phyloP scores from a whole-genome alignment of 768 basidiomycete species.

The Termitomyces sp. region DNA sequence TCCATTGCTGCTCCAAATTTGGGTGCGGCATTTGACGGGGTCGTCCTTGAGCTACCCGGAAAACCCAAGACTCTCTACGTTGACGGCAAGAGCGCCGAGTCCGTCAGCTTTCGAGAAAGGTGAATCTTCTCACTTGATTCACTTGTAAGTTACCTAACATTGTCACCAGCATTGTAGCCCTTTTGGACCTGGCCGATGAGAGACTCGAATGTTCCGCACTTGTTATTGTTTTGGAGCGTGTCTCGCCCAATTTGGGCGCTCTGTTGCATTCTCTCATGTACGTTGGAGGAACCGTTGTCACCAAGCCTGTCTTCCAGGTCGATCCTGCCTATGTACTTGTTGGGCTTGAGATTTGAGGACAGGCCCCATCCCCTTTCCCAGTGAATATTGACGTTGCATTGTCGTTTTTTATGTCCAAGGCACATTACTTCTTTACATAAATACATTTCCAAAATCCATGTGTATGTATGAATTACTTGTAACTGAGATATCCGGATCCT shows the following conservation, averaged over 20 bases:
- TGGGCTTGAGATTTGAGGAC: constrained; percentile 71
- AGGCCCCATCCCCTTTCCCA: neutral
- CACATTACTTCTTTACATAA: neutral
- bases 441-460: neutral
- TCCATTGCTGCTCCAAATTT: constrained; percentile 68
- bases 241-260: constrained; percentile 66
- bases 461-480: neutral
- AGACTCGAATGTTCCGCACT: constrained; percentile 74
- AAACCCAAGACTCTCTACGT: constrained; percentile 79
- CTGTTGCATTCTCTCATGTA: constrained; percentile 91
- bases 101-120: constrained; percentile 84
- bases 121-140: constrained; percentile 27
- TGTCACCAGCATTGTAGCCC: constrained; percentile 70
- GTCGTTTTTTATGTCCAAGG: neutral
- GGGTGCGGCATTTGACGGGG: constrained; percentile 71
- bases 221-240: constrained; percentile 76
- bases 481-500: neutral
- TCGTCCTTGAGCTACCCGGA: constrained; percentile 73
- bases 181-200: constrained; percentile 88
- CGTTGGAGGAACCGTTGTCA: constrained; percentile 84
- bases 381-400: neutral
- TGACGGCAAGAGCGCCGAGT: constrained; percentile 78
- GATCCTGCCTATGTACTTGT: constrained; percentile 80
- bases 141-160: constrained; percentile 11
- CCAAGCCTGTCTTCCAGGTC: constrained; percentile 74